Evolutionary conservation across 805 yeast species (phyloP), one percentile per base, ranked within the genome.

Genomic region (Ogataea ganodermae): DNA sequence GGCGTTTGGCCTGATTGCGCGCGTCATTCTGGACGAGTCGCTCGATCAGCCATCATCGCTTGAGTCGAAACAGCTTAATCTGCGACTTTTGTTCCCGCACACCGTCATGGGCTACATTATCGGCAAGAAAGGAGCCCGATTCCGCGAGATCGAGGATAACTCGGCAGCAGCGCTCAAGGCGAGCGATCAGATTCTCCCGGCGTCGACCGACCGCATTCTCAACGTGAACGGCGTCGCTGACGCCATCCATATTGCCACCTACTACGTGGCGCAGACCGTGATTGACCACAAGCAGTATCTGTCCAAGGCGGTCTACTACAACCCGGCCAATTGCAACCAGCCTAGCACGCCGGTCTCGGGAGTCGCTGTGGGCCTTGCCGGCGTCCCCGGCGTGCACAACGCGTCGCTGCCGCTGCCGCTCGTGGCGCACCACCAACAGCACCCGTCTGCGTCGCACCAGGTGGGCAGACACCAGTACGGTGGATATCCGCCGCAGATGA

Each of bases 211-310:
- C 63, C 74, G 96, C 49, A 72, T 86, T 17, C 69, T 89, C 40
- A 74, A 81, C 20, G 76, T 89, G 6, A 71, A 76, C 4, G 96
- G 96, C 6, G 92, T 86, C 12, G 89, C 90, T 1, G 96, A 89
- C 68, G 90, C 96, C 1, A 79, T 89, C 35, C 95, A 87, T 61
- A 86, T 88, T 56, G 96, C 96, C 8, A 73, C 83, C 0, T 87
- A 84, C 65, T 85, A 84, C 61, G 75, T 86, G 46, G 82, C 86
- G 1, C 86, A 83, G 63, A 84, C 86, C 3, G 73, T 84, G 45
- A 61, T 81, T 43, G 84, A 81, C 53, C 84, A 83, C 59, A 76
- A 78, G 50, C 81, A 76, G 51, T 75, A 79, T 53, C 76, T 78
- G 57, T 68, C 75, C n/a, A 83, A 82, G 57, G 71, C 76, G 35